These are phyloP conservation scores for Haplosporangium sp. DNA, from an alignment of 371 early-diverging fungal species.

Conservation along the genomic window DNA sequence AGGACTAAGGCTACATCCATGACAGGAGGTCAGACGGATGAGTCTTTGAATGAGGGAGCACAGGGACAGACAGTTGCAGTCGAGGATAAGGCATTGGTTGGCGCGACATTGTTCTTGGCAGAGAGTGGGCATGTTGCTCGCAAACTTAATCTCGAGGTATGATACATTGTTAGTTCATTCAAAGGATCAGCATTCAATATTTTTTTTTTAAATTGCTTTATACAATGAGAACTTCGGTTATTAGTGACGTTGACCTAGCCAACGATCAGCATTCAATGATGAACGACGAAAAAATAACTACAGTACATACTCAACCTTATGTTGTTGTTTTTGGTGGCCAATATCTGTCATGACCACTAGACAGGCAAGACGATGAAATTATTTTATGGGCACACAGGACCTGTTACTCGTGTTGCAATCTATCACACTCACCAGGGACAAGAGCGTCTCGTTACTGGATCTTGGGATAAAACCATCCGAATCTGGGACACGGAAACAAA, in stretches of 20 bases:
- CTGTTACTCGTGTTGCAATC: conserved; percentile 77
- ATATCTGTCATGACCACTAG: conserved; percentile 44
- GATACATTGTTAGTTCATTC: background rate
- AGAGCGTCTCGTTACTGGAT: conserved; percentile 79
- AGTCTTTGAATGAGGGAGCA: background rate
- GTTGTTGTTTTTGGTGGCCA: background rate
- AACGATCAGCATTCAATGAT: too few species aligned
- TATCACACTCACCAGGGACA: conserved; percentile 58
- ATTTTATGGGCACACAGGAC: conserved; percentile 85
- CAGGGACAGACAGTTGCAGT: conserved; percentile 3
- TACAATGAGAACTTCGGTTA: too few species aligned
- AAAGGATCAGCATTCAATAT: too few species aligned
- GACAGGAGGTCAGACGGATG: background rate
- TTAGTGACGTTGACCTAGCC: too few species aligned
- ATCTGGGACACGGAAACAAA: conserved; percentile 87
- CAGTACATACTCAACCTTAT: background rate
- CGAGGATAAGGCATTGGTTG: conserved; percentile 30
- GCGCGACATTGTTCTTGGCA: conserved; percentile 39
- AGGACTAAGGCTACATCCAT: background rate
- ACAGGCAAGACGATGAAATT: conserved; percentile 68
- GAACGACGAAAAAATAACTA: too few species aligned
- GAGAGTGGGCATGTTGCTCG: conserved; percentile 56
- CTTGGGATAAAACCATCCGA: conserved; percentile 86
- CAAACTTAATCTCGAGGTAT: conserved; percentile 52
- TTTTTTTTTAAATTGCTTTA: too few species aligned